These are phyloP conservation scores for Ophiocordyceps australis DNA, from an alignment of 2,329 filamentous ascomycete genomes.

Conservation along the genomic window DNA sequence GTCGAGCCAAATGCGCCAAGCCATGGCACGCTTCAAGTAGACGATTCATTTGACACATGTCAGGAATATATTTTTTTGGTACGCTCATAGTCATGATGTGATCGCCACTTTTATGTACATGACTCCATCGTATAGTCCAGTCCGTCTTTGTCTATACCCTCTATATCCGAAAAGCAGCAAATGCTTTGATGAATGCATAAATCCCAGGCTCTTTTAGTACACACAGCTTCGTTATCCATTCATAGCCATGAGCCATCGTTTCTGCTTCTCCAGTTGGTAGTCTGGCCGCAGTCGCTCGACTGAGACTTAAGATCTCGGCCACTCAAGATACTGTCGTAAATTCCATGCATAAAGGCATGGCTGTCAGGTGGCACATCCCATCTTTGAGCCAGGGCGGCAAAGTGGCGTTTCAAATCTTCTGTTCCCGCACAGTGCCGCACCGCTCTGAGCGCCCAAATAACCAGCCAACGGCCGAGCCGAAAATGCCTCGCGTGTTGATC, in stretches of 20 bases:
- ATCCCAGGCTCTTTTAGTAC: background rate
- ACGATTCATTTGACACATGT: no score
- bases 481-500: conserved; percentile 27
- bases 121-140: no score
- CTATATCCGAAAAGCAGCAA: no score
- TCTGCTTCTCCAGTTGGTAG: conserved; percentile 7
- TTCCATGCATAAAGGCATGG: conserved; percentile 25
- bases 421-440: conserved; percentile 40
- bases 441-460: conserved; percentile 41
- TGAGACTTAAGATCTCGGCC: conserved; percentile 12
- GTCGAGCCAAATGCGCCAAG: no score
- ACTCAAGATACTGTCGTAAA: conserved; percentile 22
- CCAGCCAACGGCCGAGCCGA: conserved; percentile 40
- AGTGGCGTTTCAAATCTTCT: conserved; percentile 34
- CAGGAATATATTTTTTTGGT: no score
- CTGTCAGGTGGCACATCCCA: conserved; percentile 25
- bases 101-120: no score
- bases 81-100: no score
- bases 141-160: no score
- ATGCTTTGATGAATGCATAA: no score
- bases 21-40: no score
- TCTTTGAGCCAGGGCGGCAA: conserved; percentile 24
- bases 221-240: no score
- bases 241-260: conserved; percentile 12
- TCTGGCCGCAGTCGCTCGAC: conserved; percentile 7